phyloP scores from a whole-genome alignment of 441 rosid species.

The Gossypium gossypioides region DNA sequence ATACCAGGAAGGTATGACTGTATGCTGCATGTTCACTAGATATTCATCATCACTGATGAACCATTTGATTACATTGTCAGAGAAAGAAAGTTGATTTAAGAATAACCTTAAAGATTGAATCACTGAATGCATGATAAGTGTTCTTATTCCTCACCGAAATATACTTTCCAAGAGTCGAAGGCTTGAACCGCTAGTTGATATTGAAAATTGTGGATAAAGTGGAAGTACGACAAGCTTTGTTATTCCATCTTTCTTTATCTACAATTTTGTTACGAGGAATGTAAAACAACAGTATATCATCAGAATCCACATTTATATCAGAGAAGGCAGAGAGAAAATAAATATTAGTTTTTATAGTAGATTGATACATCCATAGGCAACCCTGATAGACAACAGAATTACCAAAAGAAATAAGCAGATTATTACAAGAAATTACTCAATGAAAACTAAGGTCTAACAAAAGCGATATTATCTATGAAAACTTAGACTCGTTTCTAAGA shows the following conservation, averaged over 20 bases:
- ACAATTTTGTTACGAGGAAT: background rate
- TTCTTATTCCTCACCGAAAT: slow-evolving; percentile 49
- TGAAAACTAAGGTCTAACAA: background rate
- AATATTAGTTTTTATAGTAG: background rate
- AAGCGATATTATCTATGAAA: background rate
- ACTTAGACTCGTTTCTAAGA: background rate
- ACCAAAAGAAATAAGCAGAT: background rate
- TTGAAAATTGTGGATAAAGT: slow-evolving; percentile 94
- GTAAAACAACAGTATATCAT: background rate
- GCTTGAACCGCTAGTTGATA: slow-evolving; percentile 97
- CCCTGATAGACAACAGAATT: background rate
- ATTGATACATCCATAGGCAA: background rate
- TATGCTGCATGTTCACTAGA: slow-evolving; percentile 95
- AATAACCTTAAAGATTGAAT: background rate
- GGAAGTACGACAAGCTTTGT: slow-evolving; percentile 93
- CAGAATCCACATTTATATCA: background rate
- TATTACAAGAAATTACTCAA: background rate
- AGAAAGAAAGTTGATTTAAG: slow-evolving; percentile 14
- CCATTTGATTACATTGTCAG: slow-evolving; percentile 16
- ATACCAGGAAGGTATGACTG: slow-evolving; percentile 97
- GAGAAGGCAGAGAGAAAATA: background rate
- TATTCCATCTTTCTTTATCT: slow-evolving; percentile 82
- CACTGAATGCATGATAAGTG: slow-evolving; percentile 1
- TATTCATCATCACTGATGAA: slow-evolving; percentile 82
- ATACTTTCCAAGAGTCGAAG: slow-evolving; percentile 85